phyloP scores from a whole-genome alignment of 2,329 filamentous ascomycete species.

The Clonostachys rosea region DNA sequence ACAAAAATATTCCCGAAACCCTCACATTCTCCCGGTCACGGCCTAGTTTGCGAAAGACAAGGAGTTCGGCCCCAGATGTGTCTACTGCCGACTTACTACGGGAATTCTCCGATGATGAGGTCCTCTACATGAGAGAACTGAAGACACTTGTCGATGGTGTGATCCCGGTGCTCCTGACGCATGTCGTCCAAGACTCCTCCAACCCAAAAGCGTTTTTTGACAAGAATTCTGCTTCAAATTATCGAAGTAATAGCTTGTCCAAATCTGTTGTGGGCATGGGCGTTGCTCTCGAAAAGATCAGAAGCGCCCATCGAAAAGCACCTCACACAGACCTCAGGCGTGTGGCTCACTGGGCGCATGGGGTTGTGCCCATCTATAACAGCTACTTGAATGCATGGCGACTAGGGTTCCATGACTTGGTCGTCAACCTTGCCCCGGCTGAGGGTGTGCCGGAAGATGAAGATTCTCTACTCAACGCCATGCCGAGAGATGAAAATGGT shows the following conservation, averaged over 20 bases:
- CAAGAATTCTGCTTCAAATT: constrained; percentile 29
- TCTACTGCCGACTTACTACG: constrained; percentile 72
- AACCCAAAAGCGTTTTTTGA: constrained; percentile 65
- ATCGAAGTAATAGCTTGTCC: constrained; percentile 50
- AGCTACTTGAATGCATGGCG: constrained; percentile 88
- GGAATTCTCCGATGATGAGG: constrained; percentile 79
- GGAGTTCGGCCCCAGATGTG: constrained; percentile 60
- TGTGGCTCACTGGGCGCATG: constrained; percentile 77
- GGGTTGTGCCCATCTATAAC: constrained; percentile 72
- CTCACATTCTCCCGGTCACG: constrained; percentile 70
- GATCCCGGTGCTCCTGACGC: constrained; percentile 83
- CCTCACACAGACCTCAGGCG: constrained; percentile 68
- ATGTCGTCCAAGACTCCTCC: constrained; percentile 62
- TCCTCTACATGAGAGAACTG: constrained; percentile 83
- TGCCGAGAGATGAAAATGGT: constrained; percentile 59
- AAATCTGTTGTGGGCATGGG: constrained; percentile 95
- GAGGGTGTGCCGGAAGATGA: constrained; percentile 48
- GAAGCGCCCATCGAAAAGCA: constrained; percentile 73
- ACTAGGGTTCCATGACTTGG: constrained; percentile 88
- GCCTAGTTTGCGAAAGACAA: constrained; percentile 71
- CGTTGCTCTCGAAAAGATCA: constrained; percentile 79
- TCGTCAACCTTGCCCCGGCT: constrained; percentile 84
- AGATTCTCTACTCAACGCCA: constrained; percentile 52
- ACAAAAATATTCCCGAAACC: constrained; percentile 49
- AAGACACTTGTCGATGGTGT: constrained; percentile 93